Evolutionary conservation across 164 flowering plant species (phyloP).

Genomic region (Dillenia turbinata): DNA sequence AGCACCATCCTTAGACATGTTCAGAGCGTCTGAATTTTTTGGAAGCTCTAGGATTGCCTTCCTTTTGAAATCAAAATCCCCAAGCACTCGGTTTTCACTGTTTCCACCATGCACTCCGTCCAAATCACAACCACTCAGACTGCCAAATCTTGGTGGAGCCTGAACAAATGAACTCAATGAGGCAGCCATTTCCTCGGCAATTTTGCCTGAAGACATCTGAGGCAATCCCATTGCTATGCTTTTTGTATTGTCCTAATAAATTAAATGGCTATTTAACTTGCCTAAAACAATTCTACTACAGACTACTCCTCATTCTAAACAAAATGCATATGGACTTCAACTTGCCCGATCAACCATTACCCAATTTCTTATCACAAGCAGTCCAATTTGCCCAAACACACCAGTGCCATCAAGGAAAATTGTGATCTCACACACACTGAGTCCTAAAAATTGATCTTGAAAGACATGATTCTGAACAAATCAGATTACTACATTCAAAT

Average conservation of each 20-base stretch:
- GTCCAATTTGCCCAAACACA: conserved; percentile 5
- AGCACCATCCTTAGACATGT: conserved; percentile 22
- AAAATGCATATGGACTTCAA: not conserved
- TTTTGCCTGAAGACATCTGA: conserved; percentile 41
- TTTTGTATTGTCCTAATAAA: not conserved
- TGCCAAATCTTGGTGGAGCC: conserved; percentile 26
- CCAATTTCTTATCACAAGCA: not conserved
- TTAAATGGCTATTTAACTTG: too few species aligned
- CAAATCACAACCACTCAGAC: conserved; percentile 37
- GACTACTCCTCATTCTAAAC: not conserved
- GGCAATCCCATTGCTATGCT: conserved; percentile 64
- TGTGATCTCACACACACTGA: not conserved
- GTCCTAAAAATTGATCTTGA: not conserved
- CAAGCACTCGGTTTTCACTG: conserved; percentile 5
- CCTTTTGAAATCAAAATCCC: conserved; percentile 28
- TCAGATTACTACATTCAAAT: not conserved
- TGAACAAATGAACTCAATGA: conserved; percentile 35
- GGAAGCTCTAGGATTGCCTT: conserved; percentile 32
- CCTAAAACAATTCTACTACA: not conserved
- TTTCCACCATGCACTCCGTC: conserved; percentile 32
- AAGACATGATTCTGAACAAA: not conserved
- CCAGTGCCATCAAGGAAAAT: not conserved
- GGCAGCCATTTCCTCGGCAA: conserved; percentile 35
- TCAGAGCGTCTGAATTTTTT: conserved; percentile 19
- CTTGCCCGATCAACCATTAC: not conserved